Conservation (phyloP, 2,329 filamentous ascomycete genomes). For the Xylariaceae sp. region DNA sequence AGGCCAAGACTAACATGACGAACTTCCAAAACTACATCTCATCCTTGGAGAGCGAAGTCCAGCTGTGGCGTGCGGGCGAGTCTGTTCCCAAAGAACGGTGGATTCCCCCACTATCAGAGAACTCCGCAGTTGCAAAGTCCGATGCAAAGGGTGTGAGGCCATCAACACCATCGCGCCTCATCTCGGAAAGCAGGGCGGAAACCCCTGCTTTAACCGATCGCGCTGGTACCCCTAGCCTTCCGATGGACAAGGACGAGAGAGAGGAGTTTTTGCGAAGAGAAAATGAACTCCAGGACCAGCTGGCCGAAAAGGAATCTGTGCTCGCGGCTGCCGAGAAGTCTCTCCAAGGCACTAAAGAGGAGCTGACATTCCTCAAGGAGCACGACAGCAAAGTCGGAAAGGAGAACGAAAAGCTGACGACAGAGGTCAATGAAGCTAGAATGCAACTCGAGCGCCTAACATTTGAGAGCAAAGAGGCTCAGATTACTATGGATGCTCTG, state of each 20-base stretch:
- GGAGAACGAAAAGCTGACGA: constrained; percentile 81
- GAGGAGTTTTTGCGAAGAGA: constrained; percentile 93
- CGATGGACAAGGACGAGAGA: constrained; percentile 91
- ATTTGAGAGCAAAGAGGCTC: constrained; percentile 94
- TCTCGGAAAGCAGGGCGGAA: constrained; percentile 55
- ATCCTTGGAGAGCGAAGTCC: constrained; percentile 77
- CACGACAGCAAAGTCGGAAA: constrained; percentile 77
- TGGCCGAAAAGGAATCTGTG: constrained; percentile 85
- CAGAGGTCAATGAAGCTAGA: constrained; percentile 85
- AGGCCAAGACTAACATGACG: constrained; percentile 82
- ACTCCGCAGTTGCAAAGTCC: constrained; percentile 40
- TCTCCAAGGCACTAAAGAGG: constrained; percentile 77
- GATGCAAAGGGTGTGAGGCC: constrained; percentile 45
- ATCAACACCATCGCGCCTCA: constrained; percentile 47
- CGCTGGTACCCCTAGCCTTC: constrained; percentile 78
- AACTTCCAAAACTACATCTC: constrained; percentile 84
- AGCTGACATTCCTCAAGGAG: constrained; percentile 79
- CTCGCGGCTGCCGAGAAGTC: constrained; percentile 74
- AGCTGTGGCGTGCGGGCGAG: constrained; percentile 83
- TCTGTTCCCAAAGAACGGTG: constrained; percentile 83
- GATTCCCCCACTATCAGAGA: constrained; percentile 62
- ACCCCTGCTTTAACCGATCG: constrained; percentile 69
- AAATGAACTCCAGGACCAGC: constrained; percentile 94
- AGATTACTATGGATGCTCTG: constrained; percentile 94
- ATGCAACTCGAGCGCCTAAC: constrained; percentile 95